Percentiles rank a stretch among this genome's conserved stretches.
phyloP scores from a whole-genome alignment of 129 eudicot species.

The Centella asiatica region DNA sequence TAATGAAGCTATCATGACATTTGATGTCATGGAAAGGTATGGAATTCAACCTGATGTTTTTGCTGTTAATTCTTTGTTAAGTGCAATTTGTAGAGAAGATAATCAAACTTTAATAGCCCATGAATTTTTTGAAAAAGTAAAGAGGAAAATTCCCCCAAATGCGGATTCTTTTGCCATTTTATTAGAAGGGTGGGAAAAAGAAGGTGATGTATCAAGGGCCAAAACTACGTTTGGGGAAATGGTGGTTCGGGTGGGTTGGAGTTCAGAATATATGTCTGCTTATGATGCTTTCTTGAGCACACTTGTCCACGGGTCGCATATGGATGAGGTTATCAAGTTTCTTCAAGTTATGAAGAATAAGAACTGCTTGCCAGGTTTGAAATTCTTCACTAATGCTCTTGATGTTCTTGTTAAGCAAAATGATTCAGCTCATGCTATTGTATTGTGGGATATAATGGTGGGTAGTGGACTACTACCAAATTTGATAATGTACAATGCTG shows the following conservation, averaged over 20 bases:
- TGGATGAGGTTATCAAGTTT: conserved; percentile 62
- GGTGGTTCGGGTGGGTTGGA: conserved; percentile 86
- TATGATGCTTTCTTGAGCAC: conserved; percentile 70
- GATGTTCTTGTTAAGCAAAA: conserved; percentile 58
- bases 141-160: conserved; percentile 51
- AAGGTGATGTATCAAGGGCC: conserved; percentile 55
- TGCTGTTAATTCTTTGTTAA: conserved; percentile 64
- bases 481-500: conserved; percentile 58
- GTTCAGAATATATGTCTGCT: conserved; percentile 46
- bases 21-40: conserved; percentile 66
- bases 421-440: conserved; percentile 52
- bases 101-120: conserved; percentile 34
- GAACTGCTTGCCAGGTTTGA: conserved; percentile 74
- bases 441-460: conserved; percentile 61
- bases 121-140: conserved; percentile 57
- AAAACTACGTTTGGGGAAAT: conserved; percentile 72
- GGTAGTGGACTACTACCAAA: conserved; percentile 51
- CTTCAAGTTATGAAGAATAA: conserved; percentile 71
- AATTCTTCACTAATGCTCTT: conserved; percentile 68
- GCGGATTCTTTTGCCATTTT: conserved; percentile 74
- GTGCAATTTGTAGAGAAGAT: conserved; percentile 62
- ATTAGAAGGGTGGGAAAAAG: conserved; percentile 78
- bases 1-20: conserved; percentile 60
- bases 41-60: conserved; percentile 59
- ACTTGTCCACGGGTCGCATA: conserved; percentile 41